Evolutionary conservation across 202 grass and related monocot genomes (phyloP).

Genomic region (Carex arenaria): DNA sequence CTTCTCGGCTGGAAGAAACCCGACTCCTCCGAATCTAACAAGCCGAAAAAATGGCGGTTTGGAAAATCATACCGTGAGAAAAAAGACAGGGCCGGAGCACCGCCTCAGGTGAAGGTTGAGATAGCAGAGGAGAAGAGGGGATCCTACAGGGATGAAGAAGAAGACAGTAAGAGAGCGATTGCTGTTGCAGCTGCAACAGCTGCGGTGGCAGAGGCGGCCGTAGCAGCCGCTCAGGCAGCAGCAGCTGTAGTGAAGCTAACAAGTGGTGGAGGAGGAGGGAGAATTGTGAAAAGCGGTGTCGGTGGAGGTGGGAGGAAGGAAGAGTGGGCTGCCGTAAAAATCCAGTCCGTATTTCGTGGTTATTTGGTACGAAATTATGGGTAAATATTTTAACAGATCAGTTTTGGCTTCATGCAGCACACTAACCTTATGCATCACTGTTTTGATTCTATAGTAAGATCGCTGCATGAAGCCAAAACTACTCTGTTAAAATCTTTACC

Average conservation of each 20-base stretch:
- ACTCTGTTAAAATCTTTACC: too few relatives aligned
- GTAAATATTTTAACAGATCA: too few relatives aligned
- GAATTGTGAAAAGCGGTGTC: conserved; percentile 2
- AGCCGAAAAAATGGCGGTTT: conserved; percentile 45
- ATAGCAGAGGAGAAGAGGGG: conserved; percentile 17
- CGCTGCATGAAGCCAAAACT: too few relatives aligned
- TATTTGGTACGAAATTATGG: conserved; percentile 64
- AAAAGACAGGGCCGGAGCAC: conserved; percentile 9
- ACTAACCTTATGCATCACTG: too few relatives aligned
- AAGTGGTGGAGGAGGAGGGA: conserved; percentile 28
- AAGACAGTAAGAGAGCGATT: conserved; percentile 80
- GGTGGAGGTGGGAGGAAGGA: conserved; percentile 26
- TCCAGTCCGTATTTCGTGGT: conserved; percentile 91
- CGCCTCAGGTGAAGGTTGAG: conserved; percentile 6
- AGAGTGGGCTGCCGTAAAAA: conserved; percentile 61
- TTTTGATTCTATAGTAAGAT: too few relatives aligned
- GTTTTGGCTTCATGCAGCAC: too few relatives aligned
- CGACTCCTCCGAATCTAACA: conserved; percentile 11
- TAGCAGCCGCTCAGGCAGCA: conserved; percentile 68
- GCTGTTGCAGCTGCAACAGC: conserved; percentile 71
- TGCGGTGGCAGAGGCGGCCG: conserved; percentile 64
- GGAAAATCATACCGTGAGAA: conserved; percentile 69
- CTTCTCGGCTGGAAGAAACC: conserved; percentile 56
- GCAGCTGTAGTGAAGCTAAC: conserved; percentile 73
- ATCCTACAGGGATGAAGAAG: conserved; percentile 25